These are phyloP conservation scores for Tulasnella sp. DNA, from an alignment of 768 basidiomycete species.

Conservation along the genomic window DNA sequence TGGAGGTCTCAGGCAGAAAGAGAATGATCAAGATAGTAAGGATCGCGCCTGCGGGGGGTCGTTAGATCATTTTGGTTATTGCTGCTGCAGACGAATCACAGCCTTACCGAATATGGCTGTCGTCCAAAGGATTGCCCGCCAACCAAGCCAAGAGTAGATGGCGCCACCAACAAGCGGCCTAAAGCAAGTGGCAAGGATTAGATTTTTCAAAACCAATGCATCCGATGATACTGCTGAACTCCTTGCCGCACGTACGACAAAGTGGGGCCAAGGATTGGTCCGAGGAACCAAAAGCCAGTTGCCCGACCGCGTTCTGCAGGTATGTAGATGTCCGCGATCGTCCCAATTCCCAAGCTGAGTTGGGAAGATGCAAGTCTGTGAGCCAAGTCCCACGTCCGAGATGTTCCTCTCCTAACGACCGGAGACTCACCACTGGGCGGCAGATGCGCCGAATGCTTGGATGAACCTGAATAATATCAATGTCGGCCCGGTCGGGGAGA, in stretches of 20 bases:
- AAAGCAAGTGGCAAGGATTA: background rate
- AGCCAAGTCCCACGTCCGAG: background rate
- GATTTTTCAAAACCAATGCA: too few species aligned
- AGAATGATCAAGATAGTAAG: constrained; percentile 15
- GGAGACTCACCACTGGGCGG: constrained; percentile 16
- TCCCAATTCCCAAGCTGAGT: constrained; percentile 13
- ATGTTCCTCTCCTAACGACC: too few species aligned
- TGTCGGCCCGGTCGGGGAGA: constrained; percentile 4
- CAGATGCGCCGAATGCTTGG: constrained; percentile 17
- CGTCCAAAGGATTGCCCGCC: constrained; percentile 18
- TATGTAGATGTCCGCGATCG: constrained; percentile 16
- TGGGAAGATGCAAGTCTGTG: background rate
- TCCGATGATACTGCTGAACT: too few species aligned
- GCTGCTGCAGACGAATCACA: background rate
- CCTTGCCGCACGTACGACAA: background rate
- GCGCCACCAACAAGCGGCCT: constrained; percentile 16
- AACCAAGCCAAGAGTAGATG: constrained; percentile 16
- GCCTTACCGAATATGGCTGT: constrained; percentile 14
- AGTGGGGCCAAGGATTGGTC: constrained; percentile 7
- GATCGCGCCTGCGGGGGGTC: background rate
- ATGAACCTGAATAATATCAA: constrained; percentile 14
- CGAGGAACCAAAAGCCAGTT: constrained; percentile 10
- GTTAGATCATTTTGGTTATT: background rate
- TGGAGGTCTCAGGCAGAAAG: constrained; percentile 18
- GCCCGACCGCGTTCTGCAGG: constrained; percentile 16